Base-by-base conservation (phyloP, 1,284 basidiomycete species). In the Pisolithus thermaeus region DNA sequence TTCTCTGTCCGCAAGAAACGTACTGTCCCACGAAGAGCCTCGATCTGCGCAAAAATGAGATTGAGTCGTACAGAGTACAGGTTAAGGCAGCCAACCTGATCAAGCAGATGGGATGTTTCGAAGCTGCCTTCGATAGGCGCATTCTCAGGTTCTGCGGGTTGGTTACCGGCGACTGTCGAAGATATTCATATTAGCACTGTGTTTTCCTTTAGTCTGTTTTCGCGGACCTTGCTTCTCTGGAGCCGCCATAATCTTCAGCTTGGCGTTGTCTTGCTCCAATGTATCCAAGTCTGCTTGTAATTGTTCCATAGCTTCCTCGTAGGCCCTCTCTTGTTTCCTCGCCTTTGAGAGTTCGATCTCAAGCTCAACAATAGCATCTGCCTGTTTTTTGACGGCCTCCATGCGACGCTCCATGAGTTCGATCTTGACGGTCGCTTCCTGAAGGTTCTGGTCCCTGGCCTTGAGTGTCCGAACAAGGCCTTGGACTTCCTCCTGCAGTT, bases 361-460 rank as follows among this genome's bases (percentile, higher is more conserved):
- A 20, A 98, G 79, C 53, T 91, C 88, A 18, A 76, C 70, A 50
- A 97, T 89, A 22, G 81, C 73, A 55, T 98, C 95, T 1, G 85
- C 84, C 69, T 92, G 89, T 65, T 89, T 91, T 76, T 92, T 94
- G 54, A 85, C 86, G 1, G 83, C 80, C 64, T 98, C 95, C 74
- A 96, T 86, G 45, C 93, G 83, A 47, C 92, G 83, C 64, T 96
- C 92, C 78, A 99, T 89, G 7, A 96, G 80, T 67, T 97, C 92
- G 51, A 97, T 90, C 76, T 95, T 98, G 55, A 98, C 92, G 5
- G 75, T 74, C 6, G 84, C 77, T 65, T 99, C 97, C 69, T 98
- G 92, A 47, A 94, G 82, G 36, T 71, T 81, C 74, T 97, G 91
- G 57, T 99, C 96, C 70, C 92, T 84, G 40, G 81, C 73, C 65